Conservation (phyloP, 345 rosid species). For the Trapa bicornis region DNA sequence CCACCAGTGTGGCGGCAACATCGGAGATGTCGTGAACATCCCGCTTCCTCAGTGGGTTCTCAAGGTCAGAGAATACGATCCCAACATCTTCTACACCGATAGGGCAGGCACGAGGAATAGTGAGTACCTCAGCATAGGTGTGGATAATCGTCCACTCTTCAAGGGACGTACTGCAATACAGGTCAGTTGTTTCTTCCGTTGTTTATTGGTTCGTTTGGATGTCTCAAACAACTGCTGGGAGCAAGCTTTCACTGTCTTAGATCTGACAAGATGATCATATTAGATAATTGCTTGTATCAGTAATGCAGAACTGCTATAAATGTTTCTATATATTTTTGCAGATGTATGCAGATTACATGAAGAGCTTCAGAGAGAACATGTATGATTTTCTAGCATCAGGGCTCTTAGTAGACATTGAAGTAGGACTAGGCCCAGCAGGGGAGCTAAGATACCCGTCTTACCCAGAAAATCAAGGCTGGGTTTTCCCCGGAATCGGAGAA, state of each 20-base stretch:
- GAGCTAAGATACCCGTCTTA: constrained; percentile 86
- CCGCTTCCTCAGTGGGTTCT: constrained; percentile 70
- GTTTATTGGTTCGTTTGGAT: neutral
- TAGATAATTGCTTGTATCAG: too few relatives aligned
- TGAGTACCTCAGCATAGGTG: constrained; percentile 61
- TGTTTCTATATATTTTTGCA: constrained; percentile 12
- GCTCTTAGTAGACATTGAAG: constrained; percentile 59
- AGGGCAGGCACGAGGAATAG: constrained; percentile 43
- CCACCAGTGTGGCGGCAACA: constrained; percentile 82
- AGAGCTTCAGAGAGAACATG: constrained; percentile 66
- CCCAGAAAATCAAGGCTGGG: constrained; percentile 64
- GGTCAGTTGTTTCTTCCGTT: constrained; percentile 21
- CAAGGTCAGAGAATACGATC: constrained; percentile 36
- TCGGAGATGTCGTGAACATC: constrained; percentile 63
- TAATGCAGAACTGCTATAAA: neutral
- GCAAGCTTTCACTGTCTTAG: too few relatives aligned
- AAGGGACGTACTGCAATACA: constrained; percentile 52
- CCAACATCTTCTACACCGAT: constrained; percentile 61
- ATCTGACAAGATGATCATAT: too few relatives aligned
- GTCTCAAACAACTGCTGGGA: neutral
- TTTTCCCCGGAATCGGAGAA: constrained; percentile 75
- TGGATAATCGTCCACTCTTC: constrained; percentile 48
- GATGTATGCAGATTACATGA: constrained; percentile 75
- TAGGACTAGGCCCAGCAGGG: constrained; percentile 86
- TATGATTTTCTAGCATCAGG: constrained; percentile 47